Conservation (phyloP, 176 grass and related monocot genomes). For the Aegilops sharonensis region DNA sequence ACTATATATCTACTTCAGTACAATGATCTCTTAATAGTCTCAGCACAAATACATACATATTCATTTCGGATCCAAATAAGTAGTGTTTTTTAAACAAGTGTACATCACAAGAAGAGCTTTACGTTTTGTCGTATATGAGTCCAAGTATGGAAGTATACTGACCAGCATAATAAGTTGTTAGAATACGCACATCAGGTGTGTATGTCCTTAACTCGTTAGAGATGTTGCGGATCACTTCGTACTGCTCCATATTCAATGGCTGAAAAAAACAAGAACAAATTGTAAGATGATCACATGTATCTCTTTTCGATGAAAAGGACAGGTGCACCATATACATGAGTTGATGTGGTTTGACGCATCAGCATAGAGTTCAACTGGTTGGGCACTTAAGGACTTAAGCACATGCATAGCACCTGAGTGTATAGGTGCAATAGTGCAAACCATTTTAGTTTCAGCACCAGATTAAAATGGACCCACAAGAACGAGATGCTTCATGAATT, state of each 20-base stretch:
- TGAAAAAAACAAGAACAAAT: conserved; percentile 60
- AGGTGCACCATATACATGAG: background rate
- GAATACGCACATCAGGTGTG: conserved; percentile 80
- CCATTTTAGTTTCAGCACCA: background rate
- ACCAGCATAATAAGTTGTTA: conserved; percentile 98
- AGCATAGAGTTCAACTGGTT: background rate
- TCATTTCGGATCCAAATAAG: background rate
- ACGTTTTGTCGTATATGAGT: background rate
- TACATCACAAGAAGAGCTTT: background rate
- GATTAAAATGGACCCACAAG: background rate
- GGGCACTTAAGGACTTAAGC: background rate
- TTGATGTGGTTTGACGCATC: background rate
- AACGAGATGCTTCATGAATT: background rate
- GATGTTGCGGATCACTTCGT: conserved; percentile 82
- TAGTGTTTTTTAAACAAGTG: background rate
- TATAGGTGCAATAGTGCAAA: background rate
- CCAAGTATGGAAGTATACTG: conserved; percentile 31
- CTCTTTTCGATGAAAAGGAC: conserved; percentile 6
- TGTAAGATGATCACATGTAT: conserved; percentile 19
- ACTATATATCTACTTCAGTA: background rate
- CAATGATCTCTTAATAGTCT: conserved; percentile 13
- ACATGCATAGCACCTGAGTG: background rate
- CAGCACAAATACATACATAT: background rate
- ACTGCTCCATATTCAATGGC: conserved; percentile 88
- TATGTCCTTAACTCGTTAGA: conserved; percentile 80